A percentile compares a stretch with the other conserved stretches of the same genome.
These are phyloP conservation scores for Eucalyptus tenuipes DNA, from an alignment of 345 rosid genomes.

Conservation along the genomic window DNA sequence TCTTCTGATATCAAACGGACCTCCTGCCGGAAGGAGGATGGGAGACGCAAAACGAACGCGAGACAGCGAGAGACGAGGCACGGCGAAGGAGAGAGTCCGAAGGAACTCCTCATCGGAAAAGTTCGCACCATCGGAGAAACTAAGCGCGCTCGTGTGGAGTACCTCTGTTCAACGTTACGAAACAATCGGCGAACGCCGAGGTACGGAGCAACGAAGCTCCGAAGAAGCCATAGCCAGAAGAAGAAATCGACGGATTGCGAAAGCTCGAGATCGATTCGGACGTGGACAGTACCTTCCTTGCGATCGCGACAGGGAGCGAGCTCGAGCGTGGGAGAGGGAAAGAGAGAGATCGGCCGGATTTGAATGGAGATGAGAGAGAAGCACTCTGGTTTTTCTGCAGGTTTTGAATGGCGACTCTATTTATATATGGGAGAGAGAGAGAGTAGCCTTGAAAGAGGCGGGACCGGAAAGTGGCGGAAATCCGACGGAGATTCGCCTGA, in stretches of 20 bases:
- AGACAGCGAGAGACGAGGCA: too few species aligned
- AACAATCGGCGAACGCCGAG: background rate
- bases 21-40: too few species aligned
- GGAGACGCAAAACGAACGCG: too few species aligned
- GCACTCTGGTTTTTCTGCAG: too few species aligned
- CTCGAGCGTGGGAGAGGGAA: background rate
- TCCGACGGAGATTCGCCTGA: background rate
- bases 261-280: background rate
- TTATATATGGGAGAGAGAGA: too few species aligned
- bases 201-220: background rate
- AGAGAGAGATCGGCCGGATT: background rate
- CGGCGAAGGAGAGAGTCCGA: background rate
- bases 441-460: background rate
- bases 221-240: background rate
- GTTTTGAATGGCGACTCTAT: too few species aligned
- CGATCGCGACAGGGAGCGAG: background rate
- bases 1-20: background rate
- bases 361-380: too few species aligned
- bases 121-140: background rate
- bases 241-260: background rate
- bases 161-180: background rate
- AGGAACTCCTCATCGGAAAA: background rate
- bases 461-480: background rate
- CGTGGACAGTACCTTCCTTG: background rate
- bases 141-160: background rate